Base-by-base conservation (phyloP, 2,329 filamentous ascomycete species). In the Leptographium procerum region DNA sequence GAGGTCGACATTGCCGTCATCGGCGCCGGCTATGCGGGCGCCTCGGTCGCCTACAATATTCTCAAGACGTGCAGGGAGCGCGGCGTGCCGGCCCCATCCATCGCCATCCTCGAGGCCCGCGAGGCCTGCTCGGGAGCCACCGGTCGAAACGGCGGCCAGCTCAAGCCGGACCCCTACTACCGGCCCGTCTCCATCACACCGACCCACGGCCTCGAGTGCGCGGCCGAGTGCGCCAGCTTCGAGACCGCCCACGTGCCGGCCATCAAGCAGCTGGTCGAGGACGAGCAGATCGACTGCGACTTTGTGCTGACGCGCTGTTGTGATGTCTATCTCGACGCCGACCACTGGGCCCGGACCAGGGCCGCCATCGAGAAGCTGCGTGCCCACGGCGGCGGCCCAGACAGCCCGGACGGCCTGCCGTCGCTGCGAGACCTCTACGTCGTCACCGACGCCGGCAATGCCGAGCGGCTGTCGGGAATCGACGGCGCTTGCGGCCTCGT, bases 11-110 rank as follows among this genome's bases (percentile, higher is more conserved):
- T 80, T 55, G 69, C 73, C 19, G 72, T 80, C 43, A 70, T 79
- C 10, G 77, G 77, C 0, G 72, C 73, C 16, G 77, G 77, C 0
- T 77, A 73, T 57, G 69, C 76, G 5, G 77, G 77, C 3, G 70
- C 72, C 0, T 70, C 71, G 1, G 70, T 73, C 5, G 72, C 72
- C 0, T 75, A 76, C 51, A 72, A 79, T 59, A 69, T 71, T n/a
- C 57, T 70, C 19, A 64, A 66, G 33, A 55, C 57, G 36, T 61
- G 61, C 58, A 28, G 60, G 16, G 57, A 61, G 10, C 24, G 59
- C 3, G 45, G 26, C 4, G 10, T 28, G 14, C 8, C 59, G 29
- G 51, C 45, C 14, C 65, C 65, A 1, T 63, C 60, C 1, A 67
- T 73, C 14, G 62, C 67, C 0, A 59, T 73, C 14, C 62, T 74